These are phyloP conservation scores for Tulasnella sp. DNA, from an alignment of 768 basidiomycete species.

Conservation along the genomic window DNA sequence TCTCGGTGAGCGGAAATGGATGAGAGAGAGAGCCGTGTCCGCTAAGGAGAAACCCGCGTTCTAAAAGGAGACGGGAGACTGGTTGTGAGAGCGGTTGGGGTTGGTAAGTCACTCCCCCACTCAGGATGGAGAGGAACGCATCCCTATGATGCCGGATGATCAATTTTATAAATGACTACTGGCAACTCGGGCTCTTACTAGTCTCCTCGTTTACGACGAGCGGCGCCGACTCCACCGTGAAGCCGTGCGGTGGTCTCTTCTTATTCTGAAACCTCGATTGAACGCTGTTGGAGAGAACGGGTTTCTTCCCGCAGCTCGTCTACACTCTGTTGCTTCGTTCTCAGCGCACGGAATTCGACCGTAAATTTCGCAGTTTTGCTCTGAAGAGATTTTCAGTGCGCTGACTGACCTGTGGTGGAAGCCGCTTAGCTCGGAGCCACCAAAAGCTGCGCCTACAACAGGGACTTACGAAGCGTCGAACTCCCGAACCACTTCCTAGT, in stretches of 20 bases:
- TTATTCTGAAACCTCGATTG: constrained; percentile 50
- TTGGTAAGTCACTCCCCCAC: constrained; percentile 16
- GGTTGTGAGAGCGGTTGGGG: constrained; percentile 37
- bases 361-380: constrained; percentile 52
- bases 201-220: constrained; percentile 51
- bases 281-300: constrained; percentile 53
- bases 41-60: constrained; percentile 63
- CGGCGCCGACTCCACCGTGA: constrained; percentile 64
- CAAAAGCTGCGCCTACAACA: background rate
- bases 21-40: constrained; percentile 51
- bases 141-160: constrained; percentile 11
- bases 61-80: constrained; percentile 54
- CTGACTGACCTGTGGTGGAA: constrained; percentile 42
- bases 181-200: constrained; percentile 35
- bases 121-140: constrained; percentile 23
- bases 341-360: constrained; percentile 51
- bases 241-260: constrained; percentile 51
- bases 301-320: constrained; percentile 76
- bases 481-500: constrained; percentile 59
- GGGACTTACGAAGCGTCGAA: constrained; percentile 52
- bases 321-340: constrained; percentile 54
- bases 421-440: background rate
- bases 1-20: constrained; percentile 55
- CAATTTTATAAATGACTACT: constrained; percentile 16
- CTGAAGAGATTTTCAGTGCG: constrained; percentile 59